Percentiles rank a stretch among this genome's conserved stretches.
Conservation (phyloP, 768 basidiomycete genomes). For the Dictyophora rubrovolvata region DNA sequence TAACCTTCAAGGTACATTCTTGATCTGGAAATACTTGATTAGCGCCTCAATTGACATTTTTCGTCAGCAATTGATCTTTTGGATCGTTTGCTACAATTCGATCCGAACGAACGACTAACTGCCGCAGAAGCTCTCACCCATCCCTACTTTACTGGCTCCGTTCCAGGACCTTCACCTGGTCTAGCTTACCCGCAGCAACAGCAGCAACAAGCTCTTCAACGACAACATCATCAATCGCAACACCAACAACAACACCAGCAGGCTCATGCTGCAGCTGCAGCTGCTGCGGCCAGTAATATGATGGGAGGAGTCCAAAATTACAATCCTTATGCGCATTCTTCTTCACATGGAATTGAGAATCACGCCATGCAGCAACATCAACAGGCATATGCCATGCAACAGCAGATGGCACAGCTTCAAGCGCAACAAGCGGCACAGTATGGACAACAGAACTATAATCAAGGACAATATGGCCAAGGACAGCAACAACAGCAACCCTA, state of each 20-base stretch:
- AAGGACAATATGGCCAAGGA: not conserved
- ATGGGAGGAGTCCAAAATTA: not conserved
- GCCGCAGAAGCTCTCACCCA: conserved; percentile 88
- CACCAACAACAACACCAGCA: conserved; percentile 16
- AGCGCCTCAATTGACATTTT: conserved; percentile 1
- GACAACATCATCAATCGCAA: conserved; percentile 5
- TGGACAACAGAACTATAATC: not conserved
- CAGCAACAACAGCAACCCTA: not conserved
- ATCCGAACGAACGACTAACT: conserved; percentile 83
- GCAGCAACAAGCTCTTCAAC: conserved; percentile 9
- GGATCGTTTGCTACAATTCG: conserved; percentile 91
- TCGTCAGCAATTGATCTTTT: conserved; percentile 76
- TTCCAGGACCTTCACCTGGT: conserved; percentile 47
- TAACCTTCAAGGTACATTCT: conserved; percentile 59
- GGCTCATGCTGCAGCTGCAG: conserved; percentile 29
- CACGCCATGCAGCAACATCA: conserved; percentile 22
- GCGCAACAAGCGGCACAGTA: conserved; percentile 25
- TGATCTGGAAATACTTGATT: not conserved
- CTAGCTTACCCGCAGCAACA: conserved; percentile 55
- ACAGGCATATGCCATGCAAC: conserved; percentile 20
- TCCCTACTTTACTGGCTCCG: conserved; percentile 71
- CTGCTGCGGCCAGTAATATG: conserved; percentile 29
- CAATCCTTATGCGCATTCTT: not conserved
- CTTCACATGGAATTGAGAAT: not conserved
- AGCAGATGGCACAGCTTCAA: conserved; percentile 29